Evolutionary conservation across 345 rosid genomes (phyloP).

Genomic region (Trapa incisa): DNA sequence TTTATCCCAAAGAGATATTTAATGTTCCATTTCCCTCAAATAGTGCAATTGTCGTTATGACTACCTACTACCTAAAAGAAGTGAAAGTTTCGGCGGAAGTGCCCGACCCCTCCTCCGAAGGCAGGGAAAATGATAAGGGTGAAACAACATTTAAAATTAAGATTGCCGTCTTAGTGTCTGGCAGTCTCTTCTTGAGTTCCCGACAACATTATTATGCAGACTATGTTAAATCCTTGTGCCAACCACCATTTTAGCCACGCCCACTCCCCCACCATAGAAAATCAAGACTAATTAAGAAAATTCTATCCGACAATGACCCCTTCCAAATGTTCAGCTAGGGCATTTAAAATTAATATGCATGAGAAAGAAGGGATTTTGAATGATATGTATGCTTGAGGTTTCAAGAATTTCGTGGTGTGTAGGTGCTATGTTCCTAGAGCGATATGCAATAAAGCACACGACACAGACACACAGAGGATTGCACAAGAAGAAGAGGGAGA

Average conservation of each 20-base stretch:
- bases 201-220: not conserved
- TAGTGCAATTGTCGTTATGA: not conserved
- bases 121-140: not conserved
- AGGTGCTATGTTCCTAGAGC: not conserved
- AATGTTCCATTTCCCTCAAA: too few species aligned
- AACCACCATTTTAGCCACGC: not conserved
- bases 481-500: constrained; percentile 5
- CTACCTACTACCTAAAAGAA: not conserved
- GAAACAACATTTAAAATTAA: not conserved
- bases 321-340: not conserved
- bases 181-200: not conserved
- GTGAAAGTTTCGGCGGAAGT: not conserved
- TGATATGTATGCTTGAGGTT: not conserved
- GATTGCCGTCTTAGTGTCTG: not conserved
- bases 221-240: not conserved
- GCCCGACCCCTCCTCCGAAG: not conserved
- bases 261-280: not conserved
- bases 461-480: not conserved
- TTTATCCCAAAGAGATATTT: too few species aligned
- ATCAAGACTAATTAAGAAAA: not conserved
- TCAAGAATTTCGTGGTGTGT: not conserved
- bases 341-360: not conserved
- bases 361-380: not conserved
- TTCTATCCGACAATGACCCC: not conserved
- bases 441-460: not conserved